Conservation (phyloP, 306 rosid species). For the Vigna radiata region DNA sequence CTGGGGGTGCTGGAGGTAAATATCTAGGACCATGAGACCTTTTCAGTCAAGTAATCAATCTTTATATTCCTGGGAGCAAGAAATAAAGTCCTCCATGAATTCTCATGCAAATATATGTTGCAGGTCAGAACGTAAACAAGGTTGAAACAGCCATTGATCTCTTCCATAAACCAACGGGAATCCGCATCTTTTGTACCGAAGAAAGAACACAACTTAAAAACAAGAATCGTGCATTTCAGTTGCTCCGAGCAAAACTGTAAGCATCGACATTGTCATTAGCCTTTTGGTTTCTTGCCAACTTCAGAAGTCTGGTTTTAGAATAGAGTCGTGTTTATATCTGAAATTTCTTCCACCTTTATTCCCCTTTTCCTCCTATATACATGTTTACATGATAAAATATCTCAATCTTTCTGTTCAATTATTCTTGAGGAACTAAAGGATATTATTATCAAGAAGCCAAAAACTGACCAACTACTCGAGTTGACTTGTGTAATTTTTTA, state of each 20-base stretch:
- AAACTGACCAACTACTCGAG: slow-evolving; percentile 32
- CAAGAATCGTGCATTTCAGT: slow-evolving; percentile 87
- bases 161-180: slow-evolving; percentile 94
- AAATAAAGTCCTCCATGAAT: slow-evolving; percentile 36
- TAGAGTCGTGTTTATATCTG: slow-evolving; percentile 26
- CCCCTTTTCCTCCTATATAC: slow-evolving; percentile 12
- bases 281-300: slow-evolving; percentile 7
- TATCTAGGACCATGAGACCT: slow-evolving; percentile 25
- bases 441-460: slow-evolving; percentile 34
- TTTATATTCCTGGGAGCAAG: slow-evolving; percentile 18
- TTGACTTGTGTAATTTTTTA: slow-evolving; percentile 13
- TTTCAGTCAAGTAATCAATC: slow-evolving; percentile 36
- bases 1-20: slow-evolving; percentile 99
- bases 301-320: slow-evolving; percentile 26
- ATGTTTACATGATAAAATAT: slow-evolving; percentile 34
- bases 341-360: not conserved
- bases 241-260: slow-evolving; percentile 97
- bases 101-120: slow-evolving; percentile 47
- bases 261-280: slow-evolving; percentile 37
- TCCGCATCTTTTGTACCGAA: slow-evolving; percentile 98
- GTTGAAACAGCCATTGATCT: slow-evolving; percentile 99
- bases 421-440: slow-evolving; percentile 36
- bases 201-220: slow-evolving; percentile 94
- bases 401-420: slow-evolving; percentile 37
- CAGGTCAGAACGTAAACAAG: slow-evolving; percentile 99